phyloP scores from a whole-genome alignment of 768 basidiomycete species.

The Megacollybia marginata region DNA sequence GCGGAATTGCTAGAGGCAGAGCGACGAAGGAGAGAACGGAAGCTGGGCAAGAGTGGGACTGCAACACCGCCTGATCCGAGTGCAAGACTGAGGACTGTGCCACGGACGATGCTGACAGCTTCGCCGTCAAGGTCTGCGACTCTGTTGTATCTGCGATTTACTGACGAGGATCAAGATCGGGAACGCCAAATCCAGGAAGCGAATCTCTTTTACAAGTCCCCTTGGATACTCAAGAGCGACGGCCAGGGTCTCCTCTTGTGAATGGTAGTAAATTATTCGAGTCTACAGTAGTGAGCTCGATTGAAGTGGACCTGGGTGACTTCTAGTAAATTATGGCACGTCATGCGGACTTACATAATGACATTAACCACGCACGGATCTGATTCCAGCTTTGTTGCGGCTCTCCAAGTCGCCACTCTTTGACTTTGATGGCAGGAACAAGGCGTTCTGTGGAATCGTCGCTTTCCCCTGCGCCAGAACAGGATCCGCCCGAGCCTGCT shows the following conservation, averaged over 20 bases:
- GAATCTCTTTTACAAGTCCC: slow-evolving; percentile 20
- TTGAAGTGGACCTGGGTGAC: slow-evolving; percentile 76
- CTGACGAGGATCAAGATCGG: slow-evolving; percentile 29
- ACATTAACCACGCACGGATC: neutral
- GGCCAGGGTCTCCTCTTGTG: slow-evolving; percentile 16
- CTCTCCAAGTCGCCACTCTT: neutral
- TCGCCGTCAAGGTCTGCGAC: slow-evolving; percentile 54
- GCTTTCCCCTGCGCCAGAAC: slow-evolving; percentile 28
- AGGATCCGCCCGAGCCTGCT: slow-evolving; percentile 19
- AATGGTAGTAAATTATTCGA: slow-evolving; percentile 41
- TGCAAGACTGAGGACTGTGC: slow-evolving; percentile 59
- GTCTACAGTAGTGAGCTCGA: slow-evolving; percentile 50
- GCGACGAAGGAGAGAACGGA: slow-evolving; percentile 63
- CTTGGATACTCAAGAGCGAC: slow-evolving; percentile 12
- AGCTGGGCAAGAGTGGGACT: slow-evolving; percentile 34
- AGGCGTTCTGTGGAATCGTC: slow-evolving; percentile 50
- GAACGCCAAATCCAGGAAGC: slow-evolving; percentile 37
- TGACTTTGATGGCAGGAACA: neutral
- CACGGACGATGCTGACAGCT: slow-evolving; percentile 45
- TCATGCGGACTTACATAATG: neutral
- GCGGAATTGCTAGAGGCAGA: slow-evolving; percentile 69
- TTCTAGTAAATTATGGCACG: slow-evolving; percentile 34
- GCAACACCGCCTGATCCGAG: slow-evolving; percentile 49
- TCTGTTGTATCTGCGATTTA: slow-evolving; percentile 8
- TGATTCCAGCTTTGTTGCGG: neutral